Evolutionary conservation across 2,329 filamentous ascomycete genomes (phyloP), one percentile per base, ranked within the genome.

Genomic region (Amesomyces nigricolor): DNA sequence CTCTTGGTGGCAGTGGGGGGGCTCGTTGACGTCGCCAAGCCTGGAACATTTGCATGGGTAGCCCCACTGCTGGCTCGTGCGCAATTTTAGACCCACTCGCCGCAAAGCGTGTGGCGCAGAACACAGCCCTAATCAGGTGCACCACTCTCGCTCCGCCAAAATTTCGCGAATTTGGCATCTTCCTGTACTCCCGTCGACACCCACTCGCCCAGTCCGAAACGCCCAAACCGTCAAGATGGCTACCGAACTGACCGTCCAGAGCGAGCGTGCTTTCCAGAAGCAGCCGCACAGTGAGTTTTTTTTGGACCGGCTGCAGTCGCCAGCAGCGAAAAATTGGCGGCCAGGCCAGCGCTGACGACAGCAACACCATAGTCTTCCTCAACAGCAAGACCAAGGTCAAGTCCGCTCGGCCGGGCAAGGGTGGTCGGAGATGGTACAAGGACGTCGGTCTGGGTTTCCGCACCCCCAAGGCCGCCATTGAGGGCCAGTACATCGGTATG

Each of bases 181-280:
- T 59, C 56, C 56, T 58, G 49, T 29, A 38, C 57, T 58, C 58
- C 58, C 62, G 53, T 63, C 62, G 13, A 63, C 57, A 58, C 61
- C 61, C 62, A 60, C 62, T 9, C 8, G 32, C 63, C 75, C 73
- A 75, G 73, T 72, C 72, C 68, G 32, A 9, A 35, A 73, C 68
- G 67, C 67, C 60, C 63, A 35, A 62, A 68, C 67, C 63, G 79
- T 78, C 81, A 85, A 75, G 78, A 96, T 95, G 91, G 91, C 91
- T 76, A 96, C 91, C 85, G 91, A 96, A 84, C 85, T 96, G 82
- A 95, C 91, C 78, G 94, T 99, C 79, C 94, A 99, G 87, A 95
- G 90, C 77, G 94, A 99, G 88, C 92, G 94, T 83, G 94, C 94
- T 85, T 99, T 89, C 89, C 94, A 97, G 81, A 99, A 99, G 88